Evolutionary conservation across 192 early-diverging fungal species (phyloP), one percentile per base, ranked within the genome.

Genomic region (Geranomyces michiganensis): DNA sequence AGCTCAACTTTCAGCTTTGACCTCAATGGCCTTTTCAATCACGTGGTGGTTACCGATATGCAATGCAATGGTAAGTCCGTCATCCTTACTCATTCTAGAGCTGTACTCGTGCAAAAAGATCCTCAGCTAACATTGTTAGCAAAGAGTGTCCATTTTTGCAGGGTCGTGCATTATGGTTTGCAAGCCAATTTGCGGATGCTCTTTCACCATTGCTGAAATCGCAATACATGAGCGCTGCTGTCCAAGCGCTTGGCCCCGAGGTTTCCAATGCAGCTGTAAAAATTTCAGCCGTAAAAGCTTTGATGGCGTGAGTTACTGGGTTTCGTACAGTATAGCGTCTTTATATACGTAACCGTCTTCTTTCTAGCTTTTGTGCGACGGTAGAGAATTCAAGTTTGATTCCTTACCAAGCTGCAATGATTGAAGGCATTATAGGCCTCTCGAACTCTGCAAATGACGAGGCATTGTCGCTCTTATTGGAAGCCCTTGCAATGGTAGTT

Each of bases 111-210:
- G 12, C 13, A 47, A 47, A n/a, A 47, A 47, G n/a, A 47, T 47
- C 46, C 24, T 5, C 31, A 1, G 29, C 22, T 69, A 22, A 43
- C 55, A 22, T 17, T 33, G 68, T 29, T 64, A 32, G 41, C n/a
- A n/a, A 75, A 82, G 88, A 87, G 9, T 80, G 68, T 48, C 96
- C 96, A 9, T 94, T 94, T 75, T 83, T 93, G 66, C 92, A 94
- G 76, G 94, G 95, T 4, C 93, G 96, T 15, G 90, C 94, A 1
- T 87, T 98, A 61, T 90, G 94, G 19, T 95, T 96, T 85, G 86
- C 91, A 1, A 90, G 90, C 53, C 85, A 90, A 70, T 93, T 94
- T 84, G 88, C 90, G 19, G 78, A 84, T 13, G 81, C 88, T 21
- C 77, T 95, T 29, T 92, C 92, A 15, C 56, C 80, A 0, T 76